Evolutionary conservation across 805 yeast genomes (phyloP), one percentile per base, ranked within the genome.

Genomic region (Suhomyces pyralidae): DNA sequence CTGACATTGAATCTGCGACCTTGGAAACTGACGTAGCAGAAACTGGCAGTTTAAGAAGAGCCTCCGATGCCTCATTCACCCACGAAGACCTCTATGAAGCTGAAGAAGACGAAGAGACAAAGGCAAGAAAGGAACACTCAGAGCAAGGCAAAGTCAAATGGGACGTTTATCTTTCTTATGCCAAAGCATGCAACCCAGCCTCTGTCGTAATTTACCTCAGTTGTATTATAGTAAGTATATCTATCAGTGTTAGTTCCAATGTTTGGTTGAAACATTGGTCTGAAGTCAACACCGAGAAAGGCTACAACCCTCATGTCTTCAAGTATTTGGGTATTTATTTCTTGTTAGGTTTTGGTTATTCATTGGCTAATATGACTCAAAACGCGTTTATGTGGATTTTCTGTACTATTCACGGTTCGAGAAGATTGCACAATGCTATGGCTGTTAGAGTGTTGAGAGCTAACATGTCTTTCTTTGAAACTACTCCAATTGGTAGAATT

Each of bases 211-310:
- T 86, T 2, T 86, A 85, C 64, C 58, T 90, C 48, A 49, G 65
- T 0, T 77, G 83, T 57, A 77, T 88, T 55, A 63, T 86, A n/a
- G 46, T 79, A 5, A 78, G 89, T 0, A 86, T 82, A 80, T 65
- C 78, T 9, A 63, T 84, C 48, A 79, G 84, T 52, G 93, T 90
- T 48, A 72, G 73, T 45, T 84, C 91, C 36, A 91, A 86, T 65
- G 81, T 93, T 50, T 94, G 99, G 99, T 81, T 94, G 62, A 94
- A 94, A 68, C 90, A 90, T 68, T 94, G 99, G 99, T 89, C 98
- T 10, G 99, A 94, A 66, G 82, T 87, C 20, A 94, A 93, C 65
- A 79, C 92, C 3, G 71, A 68, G 44, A 65, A 71, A 38, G 93
- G 91, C 24, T 71, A 71, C 52, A 93, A 93, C 66, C 96, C 96